Evolutionary conservation across 2,329 filamentous ascomycete species (phyloP), one percentile per base, ranked within the genome.

Genomic region (Penicillium sp.): DNA sequence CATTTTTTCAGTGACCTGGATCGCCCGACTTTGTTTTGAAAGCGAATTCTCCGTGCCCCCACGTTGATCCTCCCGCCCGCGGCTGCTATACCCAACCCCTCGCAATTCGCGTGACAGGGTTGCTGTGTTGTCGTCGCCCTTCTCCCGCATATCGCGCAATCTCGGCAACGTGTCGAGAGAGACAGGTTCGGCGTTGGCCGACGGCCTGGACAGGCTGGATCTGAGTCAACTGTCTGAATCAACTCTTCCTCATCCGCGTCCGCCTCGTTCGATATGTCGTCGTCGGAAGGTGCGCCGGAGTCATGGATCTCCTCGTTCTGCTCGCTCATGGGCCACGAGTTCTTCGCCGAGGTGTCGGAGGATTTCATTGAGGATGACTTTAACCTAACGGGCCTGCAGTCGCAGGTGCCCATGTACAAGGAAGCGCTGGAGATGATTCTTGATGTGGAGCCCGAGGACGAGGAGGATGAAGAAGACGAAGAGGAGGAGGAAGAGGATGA

Each of bases 331-430:
- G 95, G 95, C 61, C 95, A 99, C 75, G 95, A 99, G 77, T 99
- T 98, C 80, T 99, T 99, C 77, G 95, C 95, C 62, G 95, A 99
- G 80, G 93, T 99, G 50, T 95, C 92, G 46, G 95, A 99, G 78
- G 95, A 99, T 72, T 99, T 99, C 70, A 98, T 99, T 72, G 95
- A 99, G 77, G 95, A 99, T 86, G 95, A 99, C 77, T 99, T 99
- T 83, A 99, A 99, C 77, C 83, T 99, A 64, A 99, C 95, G 1
- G 95, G 95, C 50, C 82, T 99, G 69, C 92, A 96, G 77, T 90
- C 88, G 59, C 93, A 98, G 78, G 95, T 99, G 52, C 89, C 92
- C 63, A 96, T 97, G 91, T 99, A 99, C 77, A 99, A 98, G 78
- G 95, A 99, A 78, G 95, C 95, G 13, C 80, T 99, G 62, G 95